These are phyloP conservation scores for Lippia alba DNA, from an alignment of 305 asterid genomes.

Conservation along the genomic window DNA sequence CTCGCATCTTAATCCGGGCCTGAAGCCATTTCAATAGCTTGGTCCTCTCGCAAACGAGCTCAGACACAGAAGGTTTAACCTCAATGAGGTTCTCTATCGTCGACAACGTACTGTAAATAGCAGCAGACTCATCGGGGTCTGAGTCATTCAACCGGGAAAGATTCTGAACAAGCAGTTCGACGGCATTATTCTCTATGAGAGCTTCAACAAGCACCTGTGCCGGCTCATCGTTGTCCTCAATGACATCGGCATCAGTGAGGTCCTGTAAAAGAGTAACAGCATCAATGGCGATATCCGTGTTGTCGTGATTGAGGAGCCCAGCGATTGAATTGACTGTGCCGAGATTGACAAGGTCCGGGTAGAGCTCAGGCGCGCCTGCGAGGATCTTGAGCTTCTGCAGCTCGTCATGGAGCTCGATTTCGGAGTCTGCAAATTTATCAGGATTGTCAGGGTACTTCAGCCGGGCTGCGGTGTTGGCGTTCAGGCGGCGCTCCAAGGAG, in stretches of 20 bases:
- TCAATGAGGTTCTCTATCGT: slow-evolving; percentile 87
- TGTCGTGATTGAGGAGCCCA: slow-evolving; percentile 81
- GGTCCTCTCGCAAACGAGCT: slow-evolving; percentile 90
- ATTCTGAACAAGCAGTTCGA: slow-evolving; percentile 83
- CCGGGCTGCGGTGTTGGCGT: slow-evolving; percentile 89
- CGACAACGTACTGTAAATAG: slow-evolving; percentile 74
- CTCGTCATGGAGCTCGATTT: slow-evolving; percentile 92
- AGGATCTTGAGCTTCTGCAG: slow-evolving; percentile 86
- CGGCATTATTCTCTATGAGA: slow-evolving; percentile 77
- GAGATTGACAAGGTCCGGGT: slow-evolving; percentile 82
- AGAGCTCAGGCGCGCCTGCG: slow-evolving; percentile 92
- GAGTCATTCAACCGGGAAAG: slow-evolving; percentile 69
- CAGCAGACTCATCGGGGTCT: slow-evolving; percentile 87
- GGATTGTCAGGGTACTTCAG: slow-evolving; percentile 95
- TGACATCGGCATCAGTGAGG: slow-evolving; percentile 88
- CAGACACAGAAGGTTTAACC: slow-evolving; percentile 81
- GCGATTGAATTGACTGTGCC: slow-evolving; percentile 80
- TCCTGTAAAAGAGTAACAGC: slow-evolving; percentile 84
- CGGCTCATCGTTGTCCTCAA: slow-evolving; percentile 86
- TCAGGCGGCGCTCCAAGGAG: slow-evolving; percentile 91
- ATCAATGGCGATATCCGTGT: slow-evolving; percentile 81
- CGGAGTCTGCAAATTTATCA: slow-evolving; percentile 93
- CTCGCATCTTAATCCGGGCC: slow-evolving; percentile 80
- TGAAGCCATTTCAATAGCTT: slow-evolving; percentile 90
- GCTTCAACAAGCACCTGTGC: slow-evolving; percentile 84